Evolutionary conservation across 2,329 filamentous ascomycete genomes (phyloP).

Genomic region (Cladosporium sp.): DNA sequence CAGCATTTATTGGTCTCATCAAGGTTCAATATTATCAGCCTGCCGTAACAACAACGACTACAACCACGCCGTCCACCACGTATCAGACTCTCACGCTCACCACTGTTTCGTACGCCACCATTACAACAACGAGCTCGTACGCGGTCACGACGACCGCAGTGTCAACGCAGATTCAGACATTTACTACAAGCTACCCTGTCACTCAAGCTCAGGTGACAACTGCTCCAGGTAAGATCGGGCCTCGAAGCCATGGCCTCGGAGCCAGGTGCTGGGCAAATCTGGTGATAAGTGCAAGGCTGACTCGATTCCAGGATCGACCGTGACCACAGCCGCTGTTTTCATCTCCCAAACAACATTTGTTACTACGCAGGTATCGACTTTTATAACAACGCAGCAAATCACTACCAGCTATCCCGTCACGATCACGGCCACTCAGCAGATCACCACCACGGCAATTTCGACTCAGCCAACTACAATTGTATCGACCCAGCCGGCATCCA

Average conservation of each 20-base stretch:
- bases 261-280: neutral
- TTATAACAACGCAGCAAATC: neutral
- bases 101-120: neutral
- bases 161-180: conserved; percentile 1
- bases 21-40: too few species aligned
- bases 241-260: neutral
- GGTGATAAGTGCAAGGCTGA: neutral
- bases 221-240: neutral
- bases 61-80: neutral
- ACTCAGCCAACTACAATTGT: neutral
- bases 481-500: conserved; percentile 2
- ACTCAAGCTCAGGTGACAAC: neutral
- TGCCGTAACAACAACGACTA: neutral
- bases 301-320: neutral
- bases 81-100: neutral
- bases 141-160: neutral
- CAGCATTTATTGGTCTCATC: too few species aligned
- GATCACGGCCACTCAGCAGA: neutral
- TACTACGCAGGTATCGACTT: neutral
- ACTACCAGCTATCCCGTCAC: conserved; percentile 7
- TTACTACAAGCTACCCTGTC: neutral
- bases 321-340: neutral
- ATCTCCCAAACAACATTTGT: neutral
- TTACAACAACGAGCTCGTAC: neutral
- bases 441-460: neutral